These are phyloP conservation scores for Fusarium pseudocircinatum DNA, from an alignment of 2,329 filamentous ascomycete species.

Conservation along the genomic window DNA sequence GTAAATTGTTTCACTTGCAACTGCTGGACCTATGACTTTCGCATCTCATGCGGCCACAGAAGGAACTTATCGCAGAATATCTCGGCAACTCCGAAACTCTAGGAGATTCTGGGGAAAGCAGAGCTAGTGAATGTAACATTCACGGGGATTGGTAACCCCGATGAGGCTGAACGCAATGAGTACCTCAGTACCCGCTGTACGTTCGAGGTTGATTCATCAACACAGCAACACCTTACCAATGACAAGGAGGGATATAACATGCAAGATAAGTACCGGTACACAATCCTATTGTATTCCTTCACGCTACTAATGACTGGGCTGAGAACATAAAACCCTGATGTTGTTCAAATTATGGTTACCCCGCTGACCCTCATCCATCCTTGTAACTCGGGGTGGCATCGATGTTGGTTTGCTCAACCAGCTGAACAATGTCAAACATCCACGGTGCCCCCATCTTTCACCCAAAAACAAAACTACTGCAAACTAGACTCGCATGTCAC, in stretches of 20 bases:
- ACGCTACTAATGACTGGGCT: background rate
- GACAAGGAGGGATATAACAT: background rate
- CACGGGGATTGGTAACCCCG: background rate
- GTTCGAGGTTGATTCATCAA: background rate
- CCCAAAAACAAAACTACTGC: background rate
- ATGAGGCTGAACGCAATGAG: background rate
- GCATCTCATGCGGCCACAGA: background rate
- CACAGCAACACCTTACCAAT: background rate
- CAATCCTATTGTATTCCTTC: background rate
- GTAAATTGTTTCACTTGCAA: background rate
- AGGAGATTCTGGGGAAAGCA: background rate
- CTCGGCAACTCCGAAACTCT: background rate
- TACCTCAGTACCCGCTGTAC: background rate
- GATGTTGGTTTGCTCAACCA: background rate
- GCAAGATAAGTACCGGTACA: background rate
- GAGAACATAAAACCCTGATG: background rate
- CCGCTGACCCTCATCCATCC: background rate
- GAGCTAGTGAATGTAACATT: slow-evolving; percentile 1
- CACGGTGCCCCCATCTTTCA: background rate
- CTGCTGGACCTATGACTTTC: background rate
- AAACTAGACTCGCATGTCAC: slow-evolving; percentile 4
- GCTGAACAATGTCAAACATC: background rate
- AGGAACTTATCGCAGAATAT: background rate
- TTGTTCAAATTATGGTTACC: background rate
- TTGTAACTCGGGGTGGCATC: background rate